Percentiles rank a stretch among this genome's conserved stretches.
These are phyloP conservation scores for Allomyces arbusculus DNA, from an alignment of 192 early-diverging fungal species.

Conservation along the genomic window DNA sequence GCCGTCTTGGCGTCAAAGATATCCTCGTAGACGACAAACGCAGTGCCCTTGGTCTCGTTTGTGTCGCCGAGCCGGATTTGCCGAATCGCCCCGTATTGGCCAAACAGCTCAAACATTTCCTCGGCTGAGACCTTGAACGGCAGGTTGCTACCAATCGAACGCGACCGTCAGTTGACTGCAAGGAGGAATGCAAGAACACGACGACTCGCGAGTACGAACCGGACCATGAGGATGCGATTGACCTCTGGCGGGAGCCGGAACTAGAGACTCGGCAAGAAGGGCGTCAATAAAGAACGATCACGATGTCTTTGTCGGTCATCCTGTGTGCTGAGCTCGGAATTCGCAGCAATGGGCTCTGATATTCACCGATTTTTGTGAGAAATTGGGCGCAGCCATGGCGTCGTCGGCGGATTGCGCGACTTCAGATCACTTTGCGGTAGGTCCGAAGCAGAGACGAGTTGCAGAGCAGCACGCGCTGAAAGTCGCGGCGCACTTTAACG, in stretches of 20 bases:
- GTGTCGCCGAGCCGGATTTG: constrained; percentile 79
- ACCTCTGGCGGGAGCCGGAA: constrained; percentile 78
- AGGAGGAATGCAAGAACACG: background rate
- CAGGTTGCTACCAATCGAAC: constrained; percentile 39
- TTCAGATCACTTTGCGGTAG: too few relatives aligned
- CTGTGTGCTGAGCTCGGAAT: too few relatives aligned
- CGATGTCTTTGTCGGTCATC: too few relatives aligned
- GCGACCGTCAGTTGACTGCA: background rate
- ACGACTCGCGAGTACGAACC: constrained; percentile 17
- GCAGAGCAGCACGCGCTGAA: too few relatives aligned
- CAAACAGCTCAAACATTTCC: constrained; percentile 96
- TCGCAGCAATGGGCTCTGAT: too few relatives aligned
- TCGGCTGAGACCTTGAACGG: constrained; percentile 92
- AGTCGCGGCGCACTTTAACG: too few relatives aligned
- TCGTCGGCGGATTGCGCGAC: too few relatives aligned
- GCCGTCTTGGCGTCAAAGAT: constrained; percentile 95
- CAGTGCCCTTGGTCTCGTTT: constrained; percentile 76
- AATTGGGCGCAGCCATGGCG: background rate
- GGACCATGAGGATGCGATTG: constrained; percentile 80
- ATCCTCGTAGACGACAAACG: constrained; percentile 95
- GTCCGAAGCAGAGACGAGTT: too few relatives aligned
- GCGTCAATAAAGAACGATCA: too few relatives aligned
- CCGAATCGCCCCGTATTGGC: constrained; percentile 82
- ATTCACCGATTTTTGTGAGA: background rate
- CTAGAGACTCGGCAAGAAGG: constrained; percentile 1